phyloP scores from a whole-genome alignment of 139 green algal species.

The Chlorella vulgaris region DNA sequence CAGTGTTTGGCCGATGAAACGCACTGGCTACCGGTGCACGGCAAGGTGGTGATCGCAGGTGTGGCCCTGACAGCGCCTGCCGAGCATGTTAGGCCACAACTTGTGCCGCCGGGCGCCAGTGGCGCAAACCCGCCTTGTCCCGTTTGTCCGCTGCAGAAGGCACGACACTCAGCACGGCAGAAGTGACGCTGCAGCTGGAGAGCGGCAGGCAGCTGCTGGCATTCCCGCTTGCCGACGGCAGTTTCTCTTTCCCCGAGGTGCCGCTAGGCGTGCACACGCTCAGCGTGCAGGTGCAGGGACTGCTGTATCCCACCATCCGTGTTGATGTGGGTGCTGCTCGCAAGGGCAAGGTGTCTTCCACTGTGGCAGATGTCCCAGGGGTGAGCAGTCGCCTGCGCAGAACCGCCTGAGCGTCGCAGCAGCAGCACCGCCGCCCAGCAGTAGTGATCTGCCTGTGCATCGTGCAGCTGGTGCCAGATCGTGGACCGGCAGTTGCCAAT shows the following conservation, averaged over 20 bases:
- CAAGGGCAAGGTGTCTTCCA: not conserved
- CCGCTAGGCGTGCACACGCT: constrained; percentile 46
- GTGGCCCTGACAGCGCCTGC: too few relatives aligned
- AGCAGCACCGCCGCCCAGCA: not conserved
- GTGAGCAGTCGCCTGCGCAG: constrained; percentile 1
- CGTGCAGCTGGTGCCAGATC: too few relatives aligned
- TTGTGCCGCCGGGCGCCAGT: not conserved
- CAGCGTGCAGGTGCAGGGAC: constrained; percentile 22
- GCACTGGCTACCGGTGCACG: not conserved
- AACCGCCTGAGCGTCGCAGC: not conserved
- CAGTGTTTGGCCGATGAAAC: not conserved
- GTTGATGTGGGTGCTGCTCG: not conserved
- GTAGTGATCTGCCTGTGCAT: not conserved
- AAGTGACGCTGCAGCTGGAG: constrained; percentile 38
- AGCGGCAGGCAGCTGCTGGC: constrained; percentile 9
- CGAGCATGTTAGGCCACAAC: too few relatives aligned
- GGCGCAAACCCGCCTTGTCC: not conserved
- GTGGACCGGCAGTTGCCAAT: too few relatives aligned
- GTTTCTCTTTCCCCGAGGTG: constrained; percentile 49
- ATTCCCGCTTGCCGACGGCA: constrained; percentile 38
- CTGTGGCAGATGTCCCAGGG: not conserved
- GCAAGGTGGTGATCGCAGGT: constrained; percentile 4
- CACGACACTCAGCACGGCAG: not conserved
- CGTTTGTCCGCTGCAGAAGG: not conserved
- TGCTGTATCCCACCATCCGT: constrained; percentile 44